A percentile compares a stretch with the other conserved stretches of the same genome.
phyloP scores from a whole-genome alignment of 2,329 filamentous ascomycete species.

The Boeremia lycopersici region DNA sequence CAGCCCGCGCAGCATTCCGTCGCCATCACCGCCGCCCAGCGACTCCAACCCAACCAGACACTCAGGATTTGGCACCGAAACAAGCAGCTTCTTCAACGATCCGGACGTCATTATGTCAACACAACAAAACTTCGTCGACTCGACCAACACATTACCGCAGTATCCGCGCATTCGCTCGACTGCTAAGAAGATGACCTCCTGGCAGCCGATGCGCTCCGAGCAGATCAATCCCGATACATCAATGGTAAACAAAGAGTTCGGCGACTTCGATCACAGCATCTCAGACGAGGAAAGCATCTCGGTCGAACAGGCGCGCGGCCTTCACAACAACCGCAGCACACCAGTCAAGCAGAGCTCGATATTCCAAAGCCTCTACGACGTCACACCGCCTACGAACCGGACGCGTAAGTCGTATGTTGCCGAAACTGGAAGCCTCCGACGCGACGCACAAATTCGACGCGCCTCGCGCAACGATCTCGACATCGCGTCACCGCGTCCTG shows the following conservation, averaged over 20 bases:
- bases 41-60: conserved; percentile 46
- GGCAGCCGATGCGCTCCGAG: conserved; percentile 45
- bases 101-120: conserved; percentile 48
- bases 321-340: conserved; percentile 45
- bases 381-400: conserved; percentile 51
- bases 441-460: conserved; percentile 54
- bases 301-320: conserved; percentile 63
- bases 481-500: conserved; percentile 46
- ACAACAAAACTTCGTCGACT: conserved; percentile 45
- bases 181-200: conserved; percentile 47
- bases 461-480: conserved; percentile 51
- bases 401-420: conserved; percentile 43
- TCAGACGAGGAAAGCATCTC: conserved; percentile 57
- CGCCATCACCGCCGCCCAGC: conserved; percentile 38
- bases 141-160: conserved; percentile 41
- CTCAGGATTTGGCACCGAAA: conserved; percentile 36
- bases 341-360: conserved; percentile 56
- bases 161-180: conserved; percentile 46
- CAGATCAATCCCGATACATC: conserved; percentile 44
- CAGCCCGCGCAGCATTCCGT: conserved; percentile 40
- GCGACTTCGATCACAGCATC: conserved; percentile 50
- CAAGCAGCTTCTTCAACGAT: conserved; percentile 40
- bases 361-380: conserved; percentile 56
- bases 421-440: conserved; percentile 48
- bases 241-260: conserved; percentile 48